A percentile compares a stretch with the other conserved stretches of the same genome.
These are phyloP conservation scores for Phragmites australis DNA, from an alignment of 176 grass and related monocot species.

Conservation along the genomic window DNA sequence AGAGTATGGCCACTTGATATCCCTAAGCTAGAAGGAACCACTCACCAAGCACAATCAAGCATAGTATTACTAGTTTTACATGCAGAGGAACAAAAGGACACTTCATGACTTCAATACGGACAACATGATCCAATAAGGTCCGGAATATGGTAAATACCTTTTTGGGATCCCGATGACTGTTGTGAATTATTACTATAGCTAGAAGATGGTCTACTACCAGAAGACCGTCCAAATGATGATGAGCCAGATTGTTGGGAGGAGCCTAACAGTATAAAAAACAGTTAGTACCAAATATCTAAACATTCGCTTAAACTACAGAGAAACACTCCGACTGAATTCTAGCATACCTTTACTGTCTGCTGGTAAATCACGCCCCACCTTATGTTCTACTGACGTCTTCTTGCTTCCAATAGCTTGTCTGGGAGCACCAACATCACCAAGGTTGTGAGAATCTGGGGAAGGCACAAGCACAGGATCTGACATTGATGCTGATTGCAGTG, in stretches of 20 bases:
- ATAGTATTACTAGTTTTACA: background rate
- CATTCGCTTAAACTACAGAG: background rate
- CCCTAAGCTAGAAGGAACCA: background rate
- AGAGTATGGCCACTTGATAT: background rate
- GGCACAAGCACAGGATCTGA: conserved; percentile 40
- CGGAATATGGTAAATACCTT: conserved; percentile 35
- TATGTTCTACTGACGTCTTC: background rate
- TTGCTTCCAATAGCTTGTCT: conserved; percentile 45
- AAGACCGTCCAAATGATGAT: conserved; percentile 37
- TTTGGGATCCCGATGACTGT: conserved; percentile 47
- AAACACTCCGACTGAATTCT: background rate
- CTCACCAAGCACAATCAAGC: background rate
- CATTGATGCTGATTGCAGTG: background rate
- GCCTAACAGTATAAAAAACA: conserved; percentile 17
- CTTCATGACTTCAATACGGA: too few species aligned
- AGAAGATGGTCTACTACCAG: conserved; percentile 50
- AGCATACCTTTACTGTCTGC: conserved; percentile 28
- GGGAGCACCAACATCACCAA: conserved; percentile 38
- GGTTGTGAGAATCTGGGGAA: conserved; percentile 22
- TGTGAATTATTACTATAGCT: conserved; percentile 54
- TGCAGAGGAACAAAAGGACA: background rate
- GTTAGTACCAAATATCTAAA: background rate
- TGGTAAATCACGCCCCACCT: background rate
- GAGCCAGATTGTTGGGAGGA: conserved; percentile 41
- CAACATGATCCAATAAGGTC: background rate